Evolutionary conservation across 78 protist species (phyloP), one percentile per base, ranked within the genome.

Genomic region (Dictyostelium firmibasis): DNA sequence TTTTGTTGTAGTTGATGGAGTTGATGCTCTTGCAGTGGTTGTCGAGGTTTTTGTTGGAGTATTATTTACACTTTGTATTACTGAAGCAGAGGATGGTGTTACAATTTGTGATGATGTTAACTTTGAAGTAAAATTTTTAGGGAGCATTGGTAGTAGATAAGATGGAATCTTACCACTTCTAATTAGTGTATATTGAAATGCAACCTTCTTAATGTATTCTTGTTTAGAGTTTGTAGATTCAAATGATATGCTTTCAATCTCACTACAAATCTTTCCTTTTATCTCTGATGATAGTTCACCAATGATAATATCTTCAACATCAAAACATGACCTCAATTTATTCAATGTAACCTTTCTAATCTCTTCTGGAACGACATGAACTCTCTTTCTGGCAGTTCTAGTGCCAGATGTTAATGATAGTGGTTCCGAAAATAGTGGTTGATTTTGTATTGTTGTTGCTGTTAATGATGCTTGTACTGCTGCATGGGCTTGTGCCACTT

Each of bases 361-460:
- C 2, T 33, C 43, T 11, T 16, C 8, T 14, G 79, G 23, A 31
- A 33, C 79, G 16, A 33, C 20, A 29, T 72, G 79, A 31, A 27
- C 43, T 33, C 79, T 72, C 36, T 72, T 72, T 72, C 79, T 72
- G 6, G 79, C 79, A 1, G 79, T 31, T 72, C 79, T 72, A 72
- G 43, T 27, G 4, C 67, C 67, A 14, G 67, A 57, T 57, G 67
- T 1, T 20, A 0, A 18, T 57, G 53, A 44, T 44, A 10, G 13
- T 16, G 64, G 64, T 53, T 53, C 6, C 1, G 53, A 8, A 8
- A 10, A 44, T 44, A 10, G 13, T 9, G 7, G 7, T 57, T 57
- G 67, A 2, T 2, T 4, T 57, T n/a, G 20, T 57, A 27, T 4
- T 20, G 8, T 4, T 57, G 53, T 8, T 44, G 53, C 2, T 4